Evolutionary conservation across 768 basidiomycete genomes (phyloP).

Genomic region (Tylopilus balloui): DNA sequence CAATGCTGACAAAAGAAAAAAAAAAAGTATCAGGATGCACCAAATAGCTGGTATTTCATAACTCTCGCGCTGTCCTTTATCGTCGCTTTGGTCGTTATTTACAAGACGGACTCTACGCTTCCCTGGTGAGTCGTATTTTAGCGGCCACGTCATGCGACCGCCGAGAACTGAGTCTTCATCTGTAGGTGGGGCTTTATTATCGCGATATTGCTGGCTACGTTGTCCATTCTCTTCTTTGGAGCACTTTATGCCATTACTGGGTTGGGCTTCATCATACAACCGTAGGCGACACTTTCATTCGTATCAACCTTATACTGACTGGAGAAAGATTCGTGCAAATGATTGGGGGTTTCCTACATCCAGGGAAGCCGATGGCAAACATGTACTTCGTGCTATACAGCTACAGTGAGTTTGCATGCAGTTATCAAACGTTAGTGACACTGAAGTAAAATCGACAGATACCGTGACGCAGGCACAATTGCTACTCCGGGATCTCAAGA

Average conservation of each 20-base stretch:
- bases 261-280: constrained; percentile 19
- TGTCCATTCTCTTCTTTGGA: constrained; percentile 53
- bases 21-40: constrained; percentile 34
- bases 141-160: background rate
- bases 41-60: constrained; percentile 33
- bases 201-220: constrained; percentile 43
- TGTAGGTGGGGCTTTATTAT: constrained; percentile 47
- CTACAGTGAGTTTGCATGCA: constrained; percentile 35
- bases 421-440: constrained; percentile 39
- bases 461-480: constrained; percentile 47
- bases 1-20: background rate
- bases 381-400: constrained; percentile 43
- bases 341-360: constrained; percentile 34
- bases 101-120: constrained; percentile 48
- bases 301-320: background rate
- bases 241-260: constrained; percentile 52
- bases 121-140: constrained; percentile 39
- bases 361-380: constrained; percentile 41
- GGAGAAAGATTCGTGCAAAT: constrained; percentile 33
- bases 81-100: constrained; percentile 52
- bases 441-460: constrained; percentile 35
- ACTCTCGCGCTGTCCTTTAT: constrained; percentile 31
- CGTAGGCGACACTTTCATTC: constrained; percentile 17
- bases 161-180: background rate
- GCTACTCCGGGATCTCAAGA: constrained; percentile 56